Base-by-base conservation (phyloP, 2,329 filamentous ascomycete genomes). In the Xylariomycetidae sp. region DNA sequence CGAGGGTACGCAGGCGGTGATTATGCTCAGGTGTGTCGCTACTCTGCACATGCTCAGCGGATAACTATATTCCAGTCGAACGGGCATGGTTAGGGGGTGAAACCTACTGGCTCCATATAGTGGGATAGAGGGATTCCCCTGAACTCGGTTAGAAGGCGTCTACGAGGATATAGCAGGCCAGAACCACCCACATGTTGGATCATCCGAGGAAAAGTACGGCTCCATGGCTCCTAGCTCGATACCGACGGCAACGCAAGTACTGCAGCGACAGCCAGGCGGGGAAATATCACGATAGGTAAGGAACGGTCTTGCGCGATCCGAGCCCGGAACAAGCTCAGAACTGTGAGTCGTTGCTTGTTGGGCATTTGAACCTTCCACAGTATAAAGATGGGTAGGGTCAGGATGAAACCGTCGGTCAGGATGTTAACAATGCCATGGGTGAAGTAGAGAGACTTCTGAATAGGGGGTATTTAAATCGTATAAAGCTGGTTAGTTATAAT, bases 301-400 rank as follows among this genome's bases (percentile, higher is more conserved):
- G 5, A 10, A 16, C 16, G 22, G 20, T 15, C 16, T 17, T 37
- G 33, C 35, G 14, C 12, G n/a, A 30, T 17, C 12, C 28, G 31
- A 16, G 31, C 16, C 28, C 31, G 34, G 16, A 38, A 38, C 22
- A 38, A 22, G 12, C 28, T 28, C 17, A 38, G 15, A 12, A 38
- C 36, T 6, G 19, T 29, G 23, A 38, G 13, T 17, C 20, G 31
- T 14, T 34, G 31, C 15, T 32, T 11, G 8, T n/a, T 25, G 20
- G 12, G 23, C 10, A 38, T 38, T 19, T 38, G 36, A 16, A 38
- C 32, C 16, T 30, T 34, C 36, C 36, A 38, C n/a, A 38, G n/a
- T 10, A 31, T 22, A 20, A 38, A 28, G 3, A 31, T 28, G 3
- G 36, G 36, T 9, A 38, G 28, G 8, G 25, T 11, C 27, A 35